A percentile compares a stretch with the other conserved stretches of the same genome.
phyloP scores from a whole-genome alignment of 2,329 filamentous ascomycete species.

The Colletotrichum sansevieriae region DNA sequence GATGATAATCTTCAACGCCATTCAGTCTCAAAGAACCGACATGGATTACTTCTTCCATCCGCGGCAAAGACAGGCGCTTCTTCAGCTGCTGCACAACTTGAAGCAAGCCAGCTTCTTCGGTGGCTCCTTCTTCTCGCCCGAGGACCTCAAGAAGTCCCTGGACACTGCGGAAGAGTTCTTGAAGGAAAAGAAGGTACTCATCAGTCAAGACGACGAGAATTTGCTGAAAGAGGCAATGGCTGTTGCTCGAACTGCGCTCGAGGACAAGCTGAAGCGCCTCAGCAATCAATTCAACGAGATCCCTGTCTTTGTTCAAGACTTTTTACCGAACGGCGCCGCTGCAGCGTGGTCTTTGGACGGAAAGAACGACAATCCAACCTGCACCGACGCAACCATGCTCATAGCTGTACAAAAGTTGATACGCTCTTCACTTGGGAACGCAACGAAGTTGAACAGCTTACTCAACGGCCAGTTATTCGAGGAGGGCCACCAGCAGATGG shows the following conservation, averaged over 20 bases:
- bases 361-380: conserved; percentile 61
- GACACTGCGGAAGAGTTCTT: conserved; percentile 78
- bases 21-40: conserved; percentile 88
- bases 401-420: conserved; percentile 66
- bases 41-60: conserved; percentile 91
- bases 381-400: conserved; percentile 65
- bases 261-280: conserved; percentile 73
- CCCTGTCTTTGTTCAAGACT: conserved; percentile 77
- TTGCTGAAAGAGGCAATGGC: conserved; percentile 75
- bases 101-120: conserved; percentile 88
- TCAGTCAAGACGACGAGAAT: conserved; percentile 70
- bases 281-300: conserved; percentile 82
- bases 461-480: conserved; percentile 61
- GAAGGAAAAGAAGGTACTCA: conserved; percentile 68
- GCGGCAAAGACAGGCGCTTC: conserved; percentile 75
- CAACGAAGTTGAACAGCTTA: conserved; percentile 60
- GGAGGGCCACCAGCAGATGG: conserved; percentile 56
- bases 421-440: conserved; percentile 58
- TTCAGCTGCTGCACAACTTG: conserved; percentile 80
- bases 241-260: conserved; percentile 70
- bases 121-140: conserved; percentile 78
- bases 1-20: conserved; percentile 85
- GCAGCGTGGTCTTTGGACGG: conserved; percentile 77
- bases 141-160: conserved; percentile 74
- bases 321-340: conserved; percentile 70